These are phyloP conservation scores for Fraxinus platypoda DNA, from an alignment of 305 asterid species.

Conservation along the genomic window DNA sequence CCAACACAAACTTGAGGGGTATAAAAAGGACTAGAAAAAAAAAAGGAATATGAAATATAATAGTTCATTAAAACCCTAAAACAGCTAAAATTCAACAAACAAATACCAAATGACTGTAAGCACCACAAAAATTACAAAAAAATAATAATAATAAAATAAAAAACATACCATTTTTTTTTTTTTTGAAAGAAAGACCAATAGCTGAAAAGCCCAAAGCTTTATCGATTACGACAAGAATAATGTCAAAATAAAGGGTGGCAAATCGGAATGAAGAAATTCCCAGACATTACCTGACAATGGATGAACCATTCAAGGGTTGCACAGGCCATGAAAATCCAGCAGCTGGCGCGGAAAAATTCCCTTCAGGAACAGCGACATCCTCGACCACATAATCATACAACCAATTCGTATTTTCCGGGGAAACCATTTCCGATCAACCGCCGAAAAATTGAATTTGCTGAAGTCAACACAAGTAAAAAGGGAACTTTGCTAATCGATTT, in stretches of 20 bases:
- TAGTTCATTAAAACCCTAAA: neutral
- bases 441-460: slow-evolving; percentile 2
- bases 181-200: too few species aligned
- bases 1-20: neutral
- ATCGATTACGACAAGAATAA: too few species aligned
- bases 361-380: slow-evolving; percentile 57
- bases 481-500: slow-evolving; percentile 9
- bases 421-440: slow-evolving; percentile 65
- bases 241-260: too few species aligned
- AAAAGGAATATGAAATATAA: neutral
- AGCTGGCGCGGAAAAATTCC: slow-evolving; percentile 45
- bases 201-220: too few species aligned
- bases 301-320: slow-evolving; percentile 61
- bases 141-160: too few species aligned
- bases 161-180: too few species aligned
- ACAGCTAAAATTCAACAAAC: neutral
- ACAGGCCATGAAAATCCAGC: slow-evolving; percentile 71
- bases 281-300: slow-evolving; percentile 52
- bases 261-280: too few species aligned
- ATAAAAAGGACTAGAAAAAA: neutral
- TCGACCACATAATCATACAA: slow-evolving; percentile 79
- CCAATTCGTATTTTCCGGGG: slow-evolving; percentile 88
- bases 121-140: slow-evolving; percentile 3
- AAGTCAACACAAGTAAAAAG: neutral
- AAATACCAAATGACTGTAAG: neutral